Percentiles rank a stretch among this genome's conserved stretches.
These are phyloP conservation scores for Entomophthora muscae DNA, from an alignment of 371 early-diverging fungal genomes.

Conservation along the genomic window DNA sequence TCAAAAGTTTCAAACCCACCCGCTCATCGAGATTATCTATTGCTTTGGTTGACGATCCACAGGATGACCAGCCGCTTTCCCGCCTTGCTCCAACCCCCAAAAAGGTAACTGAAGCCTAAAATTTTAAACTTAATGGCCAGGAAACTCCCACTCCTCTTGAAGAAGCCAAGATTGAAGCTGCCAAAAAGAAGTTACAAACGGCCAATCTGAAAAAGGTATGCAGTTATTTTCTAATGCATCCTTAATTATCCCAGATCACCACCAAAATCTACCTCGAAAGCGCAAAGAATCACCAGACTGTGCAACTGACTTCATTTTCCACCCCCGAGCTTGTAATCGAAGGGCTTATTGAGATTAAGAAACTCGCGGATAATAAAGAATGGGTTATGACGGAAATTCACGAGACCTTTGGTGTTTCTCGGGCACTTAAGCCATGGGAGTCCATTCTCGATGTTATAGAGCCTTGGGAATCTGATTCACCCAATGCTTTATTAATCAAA, in stretches of 20 bases:
- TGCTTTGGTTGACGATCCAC: not conserved
- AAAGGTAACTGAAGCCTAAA: not conserved
- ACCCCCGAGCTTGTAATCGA: slow-evolving; percentile 44
- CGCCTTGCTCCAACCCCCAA: not conserved
- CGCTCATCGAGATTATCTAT: not conserved
- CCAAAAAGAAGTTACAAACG: not conserved
- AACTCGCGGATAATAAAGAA: slow-evolving; percentile 24
- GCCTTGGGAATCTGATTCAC: slow-evolving; percentile 46
- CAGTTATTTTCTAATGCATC: too few relatives aligned
- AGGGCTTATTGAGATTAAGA: slow-evolving; percentile 30
- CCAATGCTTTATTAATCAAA: slow-evolving; percentile 37
- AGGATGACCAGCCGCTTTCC: not conserved
- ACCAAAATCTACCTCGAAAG: slow-evolving; percentile 61
- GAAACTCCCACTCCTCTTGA: not conserved
- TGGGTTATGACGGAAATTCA: slow-evolving; percentile 72
- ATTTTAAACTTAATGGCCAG: not conserved
- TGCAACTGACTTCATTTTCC: slow-evolving; percentile 44
- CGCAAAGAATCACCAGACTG: slow-evolving; percentile 36
- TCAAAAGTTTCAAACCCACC: not conserved
- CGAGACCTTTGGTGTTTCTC: slow-evolving; percentile 48
- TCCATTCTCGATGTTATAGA: slow-evolving; percentile 44
- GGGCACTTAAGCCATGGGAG: slow-evolving; percentile 67
- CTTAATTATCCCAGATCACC: slow-evolving; percentile 26
- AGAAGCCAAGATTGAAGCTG: not conserved
- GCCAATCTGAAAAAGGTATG: slow-evolving; percentile 7